Percentiles rank a stretch among this genome's conserved stretches.
Conservation (phyloP, 208 protist species). For the Acanthamoeba sp. region DNA sequence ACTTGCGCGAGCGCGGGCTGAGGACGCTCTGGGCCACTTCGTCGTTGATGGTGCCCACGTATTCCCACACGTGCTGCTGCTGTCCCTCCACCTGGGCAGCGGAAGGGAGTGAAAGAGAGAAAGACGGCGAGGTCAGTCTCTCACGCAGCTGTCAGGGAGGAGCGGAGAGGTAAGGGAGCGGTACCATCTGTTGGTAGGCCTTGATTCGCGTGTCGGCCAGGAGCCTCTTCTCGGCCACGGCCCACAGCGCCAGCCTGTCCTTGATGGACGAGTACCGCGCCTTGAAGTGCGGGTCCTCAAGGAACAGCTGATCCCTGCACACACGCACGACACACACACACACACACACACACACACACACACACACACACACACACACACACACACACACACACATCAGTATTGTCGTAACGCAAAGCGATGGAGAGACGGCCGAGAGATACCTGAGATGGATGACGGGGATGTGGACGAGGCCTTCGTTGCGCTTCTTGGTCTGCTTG, state of each 20-base stretch:
- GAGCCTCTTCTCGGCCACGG: neutral
- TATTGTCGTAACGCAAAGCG: neutral
- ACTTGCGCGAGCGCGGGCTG: neutral
- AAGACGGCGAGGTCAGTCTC: too few relatives aligned
- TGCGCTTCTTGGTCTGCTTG: neutral
- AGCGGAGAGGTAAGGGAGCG: too few relatives aligned
- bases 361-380: too few relatives aligned
- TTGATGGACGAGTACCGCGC: neutral
- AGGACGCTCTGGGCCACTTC: neutral
- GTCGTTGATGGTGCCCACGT: neutral
- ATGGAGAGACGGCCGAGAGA: neutral
- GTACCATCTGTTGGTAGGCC: slow-evolving; percentile 2
- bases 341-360: too few relatives aligned
- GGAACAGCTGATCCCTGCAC: neutral
- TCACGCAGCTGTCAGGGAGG: too few relatives aligned
- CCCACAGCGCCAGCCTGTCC: neutral
- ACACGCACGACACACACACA: too few relatives aligned
- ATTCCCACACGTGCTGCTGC: slow-evolving; percentile 57
- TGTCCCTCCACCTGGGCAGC: neutral
- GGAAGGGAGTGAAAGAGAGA: neutral
- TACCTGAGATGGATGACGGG: neutral
- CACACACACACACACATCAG: neutral
- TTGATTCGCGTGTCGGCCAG: slow-evolving; percentile 10
- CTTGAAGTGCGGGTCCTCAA: neutral
- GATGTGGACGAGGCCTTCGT: neutral